A percentile compares a stretch with the other conserved stretches of the same genome.
phyloP scores from a whole-genome alignment of 1,139 yeast genomes.

The Nakaseomyces bracarensis region DNA sequence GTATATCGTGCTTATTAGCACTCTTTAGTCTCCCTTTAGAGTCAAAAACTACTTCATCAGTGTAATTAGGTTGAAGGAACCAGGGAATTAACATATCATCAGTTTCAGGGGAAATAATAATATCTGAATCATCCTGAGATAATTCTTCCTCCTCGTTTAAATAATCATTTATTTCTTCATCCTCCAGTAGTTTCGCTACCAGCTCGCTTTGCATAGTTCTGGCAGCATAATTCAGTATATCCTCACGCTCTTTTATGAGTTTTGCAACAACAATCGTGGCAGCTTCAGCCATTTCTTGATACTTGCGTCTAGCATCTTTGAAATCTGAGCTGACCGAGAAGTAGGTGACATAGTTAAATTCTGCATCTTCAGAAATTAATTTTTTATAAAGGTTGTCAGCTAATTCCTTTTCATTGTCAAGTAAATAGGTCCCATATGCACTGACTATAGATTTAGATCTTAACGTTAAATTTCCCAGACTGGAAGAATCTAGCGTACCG shows the following conservation, averaged over 20 bases:
- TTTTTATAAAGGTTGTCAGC: conserved; percentile 41
- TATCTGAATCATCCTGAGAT: neutral
- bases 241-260: conserved; percentile 58
- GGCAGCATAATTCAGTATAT: conserved; percentile 59
- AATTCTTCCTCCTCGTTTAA: conserved; percentile 26
- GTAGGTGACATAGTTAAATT: conserved; percentile 38
- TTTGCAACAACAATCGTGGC: conserved; percentile 43
- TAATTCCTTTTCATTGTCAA: conserved; percentile 36
- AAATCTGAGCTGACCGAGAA: conserved; percentile 39
- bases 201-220: conserved; percentile 67
- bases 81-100: neutral
- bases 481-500: conserved; percentile 2
- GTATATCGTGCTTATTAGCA: neutral
- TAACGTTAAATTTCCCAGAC: neutral
- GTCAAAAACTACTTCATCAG: conserved; percentile 4
- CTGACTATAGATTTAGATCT: neutral
- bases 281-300: conserved; percentile 29
- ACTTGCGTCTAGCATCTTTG: conserved; percentile 34
- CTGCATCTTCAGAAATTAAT: conserved; percentile 39
- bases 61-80: conserved; percentile 4
- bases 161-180: conserved; percentile 37
- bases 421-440: conserved; percentile 1
- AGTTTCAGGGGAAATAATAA: neutral
- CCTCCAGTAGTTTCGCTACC: conserved; percentile 49
- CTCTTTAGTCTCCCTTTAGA: conserved; percentile 4